Evolutionary conservation across 2,329 filamentous ascomycete genomes (phyloP).

Genomic region (Talaromyces amestolkiae): DNA sequence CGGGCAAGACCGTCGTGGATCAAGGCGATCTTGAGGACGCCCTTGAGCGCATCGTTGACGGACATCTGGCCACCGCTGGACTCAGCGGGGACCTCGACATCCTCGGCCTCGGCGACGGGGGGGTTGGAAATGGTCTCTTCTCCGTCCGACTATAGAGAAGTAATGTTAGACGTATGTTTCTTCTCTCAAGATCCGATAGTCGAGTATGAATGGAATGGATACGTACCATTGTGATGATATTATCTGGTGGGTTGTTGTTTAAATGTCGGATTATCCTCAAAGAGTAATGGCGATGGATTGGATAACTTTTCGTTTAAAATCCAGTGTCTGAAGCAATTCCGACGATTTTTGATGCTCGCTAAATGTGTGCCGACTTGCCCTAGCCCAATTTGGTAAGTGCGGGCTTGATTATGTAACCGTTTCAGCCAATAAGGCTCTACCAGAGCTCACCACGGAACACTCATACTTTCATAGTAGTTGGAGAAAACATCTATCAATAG

Average conservation of each 20-base stretch:
- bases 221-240: slow-evolving; percentile 46
- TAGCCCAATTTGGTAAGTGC: slow-evolving; percentile 11
- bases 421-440: background rate
- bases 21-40: slow-evolving; percentile 95
- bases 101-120: slow-evolving; percentile 69
- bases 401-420: background rate
- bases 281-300: slow-evolving; percentile 37
- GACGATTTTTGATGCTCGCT: slow-evolving; percentile 16
- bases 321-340: background rate
- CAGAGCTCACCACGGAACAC: too few species aligned
- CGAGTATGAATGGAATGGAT: too few species aligned
- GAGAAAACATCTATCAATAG: background rate
- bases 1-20: slow-evolving; percentile 99
- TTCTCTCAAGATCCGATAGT: background rate
- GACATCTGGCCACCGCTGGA: slow-evolving; percentile 81
- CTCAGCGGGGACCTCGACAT: slow-evolving; percentile 96
- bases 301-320: background rate
- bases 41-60: slow-evolving; percentile 97
- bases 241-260: slow-evolving; percentile 27
- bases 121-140: slow-evolving; percentile 83
- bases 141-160: slow-evolving; percentile 83
- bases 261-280: slow-evolving; percentile 55
- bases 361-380: slow-evolving; percentile 18
- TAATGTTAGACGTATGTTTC: background rate
- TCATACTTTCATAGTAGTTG: too few species aligned